A percentile compares a stretch with the other conserved stretches of the same genome.
Conservation (phyloP, 176 grass and related monocot species). For the Tuctoria greenei region DNA sequence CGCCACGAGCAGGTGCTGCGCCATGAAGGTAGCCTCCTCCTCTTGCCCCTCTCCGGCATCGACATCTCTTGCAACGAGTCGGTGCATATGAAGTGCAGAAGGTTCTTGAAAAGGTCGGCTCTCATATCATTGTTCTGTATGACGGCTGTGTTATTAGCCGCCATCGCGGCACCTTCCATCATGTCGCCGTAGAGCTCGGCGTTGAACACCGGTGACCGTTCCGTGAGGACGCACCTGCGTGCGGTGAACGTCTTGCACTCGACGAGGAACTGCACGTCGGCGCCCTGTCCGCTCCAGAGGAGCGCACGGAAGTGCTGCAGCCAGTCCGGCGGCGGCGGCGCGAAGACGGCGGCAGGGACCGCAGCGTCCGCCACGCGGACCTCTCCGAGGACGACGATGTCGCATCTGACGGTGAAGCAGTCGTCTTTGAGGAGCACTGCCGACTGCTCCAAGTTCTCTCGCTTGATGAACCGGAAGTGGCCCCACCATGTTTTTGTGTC, state of each 20-base stretch:
- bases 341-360: background rate
- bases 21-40: background rate
- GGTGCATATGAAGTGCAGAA: conserved; percentile 12
- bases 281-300: background rate
- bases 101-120: conserved; percentile 26
- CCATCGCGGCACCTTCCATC: background rate
- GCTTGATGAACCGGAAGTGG: background rate
- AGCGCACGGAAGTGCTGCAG: background rate
- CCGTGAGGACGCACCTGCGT: conserved; percentile 25
- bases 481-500: background rate
- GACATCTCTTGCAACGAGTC: background rate
- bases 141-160: background rate
- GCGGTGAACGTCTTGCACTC: conserved; percentile 22
- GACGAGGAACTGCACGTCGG: conserved; percentile 33
- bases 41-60: background rate
- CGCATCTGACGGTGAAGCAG: conserved; percentile 1
- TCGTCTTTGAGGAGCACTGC: background rate
- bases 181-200: conserved; percentile 2
- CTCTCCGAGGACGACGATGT: background rate
- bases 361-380: background rate
- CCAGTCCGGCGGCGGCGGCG: background rate
- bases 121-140: conserved; percentile 42
- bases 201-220: conserved; percentile 23
- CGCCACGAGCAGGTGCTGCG: conserved; percentile 51
- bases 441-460: background rate